Conservation (phyloP, 2,329 filamentous ascomycete species). For the Cladosporium sphaerospermum region DNA sequence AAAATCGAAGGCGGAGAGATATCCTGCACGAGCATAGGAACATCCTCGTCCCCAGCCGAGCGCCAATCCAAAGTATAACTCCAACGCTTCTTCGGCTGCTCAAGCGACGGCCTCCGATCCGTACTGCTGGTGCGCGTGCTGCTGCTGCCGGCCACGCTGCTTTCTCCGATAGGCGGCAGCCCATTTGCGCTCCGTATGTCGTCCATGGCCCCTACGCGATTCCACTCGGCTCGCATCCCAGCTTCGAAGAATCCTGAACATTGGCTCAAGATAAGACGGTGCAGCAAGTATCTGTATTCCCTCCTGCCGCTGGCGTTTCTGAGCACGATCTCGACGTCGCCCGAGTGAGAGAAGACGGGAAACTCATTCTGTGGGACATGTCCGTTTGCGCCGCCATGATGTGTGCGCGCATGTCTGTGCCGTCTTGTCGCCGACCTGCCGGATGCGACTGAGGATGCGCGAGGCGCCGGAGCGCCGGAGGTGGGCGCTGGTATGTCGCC, state of each 20-base stretch:
- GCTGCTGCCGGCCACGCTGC: slow-evolving; percentile 35
- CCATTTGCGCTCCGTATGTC: slow-evolving; percentile 27
- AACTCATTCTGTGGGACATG: slow-evolving; percentile 82
- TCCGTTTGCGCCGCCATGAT: slow-evolving; percentile 57
- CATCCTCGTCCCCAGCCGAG: slow-evolving; percentile 58
- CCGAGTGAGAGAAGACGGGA: slow-evolving; percentile 80
- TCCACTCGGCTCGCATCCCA: slow-evolving; percentile 35
- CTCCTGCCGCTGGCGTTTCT: slow-evolving; percentile 53
- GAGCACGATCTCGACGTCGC: slow-evolving; percentile 86
- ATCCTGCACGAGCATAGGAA: slow-evolving; percentile 20
- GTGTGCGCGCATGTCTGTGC: slow-evolving; percentile 74
- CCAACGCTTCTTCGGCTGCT: slow-evolving; percentile 59
- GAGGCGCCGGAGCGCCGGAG: slow-evolving; percentile 25
- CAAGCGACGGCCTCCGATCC: slow-evolving; percentile 25
- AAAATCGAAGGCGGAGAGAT: slow-evolving; percentile 22
- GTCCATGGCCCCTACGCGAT: slow-evolving; percentile 12
- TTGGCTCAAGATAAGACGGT: slow-evolving; percentile 78
- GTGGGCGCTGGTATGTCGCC: slow-evolving; percentile 16
- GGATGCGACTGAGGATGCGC: slow-evolving; percentile 58
- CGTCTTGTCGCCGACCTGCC: slow-evolving; percentile 52
- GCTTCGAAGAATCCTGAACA: slow-evolving; percentile 93
- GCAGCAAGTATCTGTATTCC: slow-evolving; percentile 80
- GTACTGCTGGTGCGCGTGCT: slow-evolving; percentile 36
- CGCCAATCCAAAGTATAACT: slow-evolving; percentile 81
- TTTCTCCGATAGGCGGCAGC: slow-evolving; percentile 50